phyloP scores from a whole-genome alignment of 768 basidiomycete genomes.

The Naganishia antarctica region DNA sequence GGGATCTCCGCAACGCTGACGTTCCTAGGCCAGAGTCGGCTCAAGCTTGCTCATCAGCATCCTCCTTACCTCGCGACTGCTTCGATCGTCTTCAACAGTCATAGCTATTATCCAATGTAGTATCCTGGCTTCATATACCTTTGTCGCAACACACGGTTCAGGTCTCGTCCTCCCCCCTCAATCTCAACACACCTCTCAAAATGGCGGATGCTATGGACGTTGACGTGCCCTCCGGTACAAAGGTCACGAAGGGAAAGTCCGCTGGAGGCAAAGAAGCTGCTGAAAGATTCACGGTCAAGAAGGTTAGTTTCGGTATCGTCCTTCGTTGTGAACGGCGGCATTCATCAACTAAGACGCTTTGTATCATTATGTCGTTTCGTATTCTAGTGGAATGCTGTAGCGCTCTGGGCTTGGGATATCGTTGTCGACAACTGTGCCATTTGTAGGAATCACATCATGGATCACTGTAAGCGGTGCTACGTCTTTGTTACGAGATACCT shows the following conservation, averaged over 20 bases:
- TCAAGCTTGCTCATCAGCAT: background rate
- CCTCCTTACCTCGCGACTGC: slow-evolving; percentile 11
- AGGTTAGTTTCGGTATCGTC: slow-evolving; percentile 57
- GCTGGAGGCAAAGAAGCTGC: slow-evolving; percentile 22
- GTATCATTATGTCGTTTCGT: background rate
- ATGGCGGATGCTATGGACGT: slow-evolving; percentile 32
- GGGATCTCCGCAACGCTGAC: too few species aligned
- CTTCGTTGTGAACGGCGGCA: too few species aligned
- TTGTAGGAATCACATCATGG: slow-evolving; percentile 99
- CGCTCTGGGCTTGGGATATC: slow-evolving; percentile 99
- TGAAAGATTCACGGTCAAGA: slow-evolving; percentile 84
- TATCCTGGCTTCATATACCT: background rate
- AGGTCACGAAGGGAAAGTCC: slow-evolving; percentile 19
- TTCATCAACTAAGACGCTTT: too few species aligned
- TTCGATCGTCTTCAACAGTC: slow-evolving; percentile 19
- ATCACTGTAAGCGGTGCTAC: slow-evolving; percentile 69
- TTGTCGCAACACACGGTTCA: background rate
- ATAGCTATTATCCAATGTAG: background rate
- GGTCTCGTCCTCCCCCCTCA: too few species aligned
- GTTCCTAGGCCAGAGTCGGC: background rate
- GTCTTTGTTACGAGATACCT: background rate
- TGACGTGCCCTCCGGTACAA: slow-evolving; percentile 6
- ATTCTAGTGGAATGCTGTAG: slow-evolving; percentile 91
- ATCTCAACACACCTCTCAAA: background rate
- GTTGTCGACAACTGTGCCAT: slow-evolving; percentile 99